Base-by-base conservation (phyloP, 2,329 filamentous ascomycete species). In the Anisogramma anomala region DNA sequence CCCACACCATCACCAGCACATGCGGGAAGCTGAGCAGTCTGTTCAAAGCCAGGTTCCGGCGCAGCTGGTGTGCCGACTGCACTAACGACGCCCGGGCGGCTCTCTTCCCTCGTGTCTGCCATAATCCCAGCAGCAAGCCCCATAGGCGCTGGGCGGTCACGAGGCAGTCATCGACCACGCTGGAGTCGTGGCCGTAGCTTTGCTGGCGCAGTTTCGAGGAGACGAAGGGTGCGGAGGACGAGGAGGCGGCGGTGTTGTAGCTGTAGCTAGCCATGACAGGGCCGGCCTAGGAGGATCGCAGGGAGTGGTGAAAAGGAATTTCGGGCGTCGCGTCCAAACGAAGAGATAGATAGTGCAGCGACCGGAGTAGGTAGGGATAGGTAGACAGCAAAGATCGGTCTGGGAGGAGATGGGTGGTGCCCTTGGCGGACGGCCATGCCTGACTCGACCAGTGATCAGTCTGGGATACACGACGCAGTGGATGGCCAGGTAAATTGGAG, bases 1-100 rank as follows among this genome's bases (percentile, higher is more conserved):
- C 53, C 89, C 91, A 98, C 33, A 88, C 45, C 10, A 74, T 56
- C 14, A 84, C 75, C 49, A 94, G 58, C 13, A 79, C 58, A 56
- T 84, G 82, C 26, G 77, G 73, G 42, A 86, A 68, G 62, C 69
- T 78, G 36, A 79, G 51, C 20, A 79, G 50, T n/a, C 72, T 66
- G 33, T 65, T 62, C 17, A 64, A 55, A 25, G 64, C 63, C 54
- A 77, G 49, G 51, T 75, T 76, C 52, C 58, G 57, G 50, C 57
- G 58, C 43, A 65, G 36, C 45, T 61, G 61, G 17, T 56, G 55
- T 7, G 47, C 53, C 7, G 43, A 48, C 26, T 55, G 53, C 30
- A 58, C 47, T 25, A 58, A 45, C 17, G 61, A 41, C 13, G 50
- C 52, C 28, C 58, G 53, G 3, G 55, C 59, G 33, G 60, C 54